Evolutionary conservation across 2,329 filamentous ascomycete species (phyloP).

Genomic region (Lecanicillium sp.): DNA sequence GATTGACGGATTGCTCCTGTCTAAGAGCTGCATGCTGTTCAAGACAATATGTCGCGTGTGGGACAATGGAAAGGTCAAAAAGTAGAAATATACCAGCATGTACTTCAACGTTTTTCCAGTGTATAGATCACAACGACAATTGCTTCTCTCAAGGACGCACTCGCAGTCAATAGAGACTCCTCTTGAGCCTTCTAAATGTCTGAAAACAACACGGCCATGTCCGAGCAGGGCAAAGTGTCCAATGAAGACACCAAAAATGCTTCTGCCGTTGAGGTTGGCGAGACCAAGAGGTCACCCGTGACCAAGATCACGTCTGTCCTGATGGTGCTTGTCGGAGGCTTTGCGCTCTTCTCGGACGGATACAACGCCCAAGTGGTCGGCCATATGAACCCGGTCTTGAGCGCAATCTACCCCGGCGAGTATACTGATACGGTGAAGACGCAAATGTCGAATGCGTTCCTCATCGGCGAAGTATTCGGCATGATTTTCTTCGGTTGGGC

Average conservation of each 20-base stretch:
- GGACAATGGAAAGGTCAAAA: too few species aligned
- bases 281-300: not conserved
- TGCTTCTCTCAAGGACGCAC: too few species aligned
- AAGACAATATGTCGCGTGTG: too few species aligned
- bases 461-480: slow-evolving; percentile 33
- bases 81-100: too few species aligned
- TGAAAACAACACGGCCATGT: too few species aligned
- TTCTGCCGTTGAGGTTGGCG: not conserved
- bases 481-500: slow-evolving; percentile 31
- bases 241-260: slow-evolving; percentile 3
- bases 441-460: slow-evolving; percentile 28
- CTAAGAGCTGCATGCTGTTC: too few species aligned
- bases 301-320: slow-evolving; percentile 2
- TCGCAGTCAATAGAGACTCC: too few species aligned
- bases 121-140: too few species aligned
- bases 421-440: slow-evolving; percentile 27
- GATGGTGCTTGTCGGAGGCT: slow-evolving; percentile 20
- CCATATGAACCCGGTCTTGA: slow-evolving; percentile 23
- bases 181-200: too few species aligned
- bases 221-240: too few species aligned
- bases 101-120: too few species aligned
- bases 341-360: slow-evolving; percentile 24
- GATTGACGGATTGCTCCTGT: too few species aligned
- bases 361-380: slow-evolving; percentile 26
- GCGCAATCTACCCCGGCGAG: slow-evolving; percentile 20